phyloP scores from a whole-genome alignment of 352 stramenopile species.

The Globisporangium recalcitrans region DNA sequence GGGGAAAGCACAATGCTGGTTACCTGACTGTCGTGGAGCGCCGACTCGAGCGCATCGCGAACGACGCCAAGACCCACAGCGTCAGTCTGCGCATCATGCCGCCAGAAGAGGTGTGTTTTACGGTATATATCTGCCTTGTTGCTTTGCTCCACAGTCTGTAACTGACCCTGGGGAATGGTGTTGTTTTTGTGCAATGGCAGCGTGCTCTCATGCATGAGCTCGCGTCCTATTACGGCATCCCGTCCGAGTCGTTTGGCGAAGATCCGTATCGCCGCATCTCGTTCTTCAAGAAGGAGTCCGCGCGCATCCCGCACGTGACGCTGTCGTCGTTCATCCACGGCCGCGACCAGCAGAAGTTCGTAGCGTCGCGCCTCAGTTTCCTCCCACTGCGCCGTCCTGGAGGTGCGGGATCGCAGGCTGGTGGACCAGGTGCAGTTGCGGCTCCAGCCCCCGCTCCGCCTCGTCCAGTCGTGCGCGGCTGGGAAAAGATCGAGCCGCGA shows the following conservation, averaged over 20 bases:
- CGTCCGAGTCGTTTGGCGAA: constrained; percentile 74
- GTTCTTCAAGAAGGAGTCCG: constrained; percentile 65
- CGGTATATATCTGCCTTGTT: constrained; percentile 1
- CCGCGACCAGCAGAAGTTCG: constrained; percentile 23
- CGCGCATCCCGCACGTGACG: constrained; percentile 44
- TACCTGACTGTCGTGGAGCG: constrained; percentile 72
- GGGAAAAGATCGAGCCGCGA: constrained; percentile 61
- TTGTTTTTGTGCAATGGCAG: constrained; percentile 17
- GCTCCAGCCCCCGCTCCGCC: constrained; percentile 18
- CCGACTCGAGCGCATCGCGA: constrained; percentile 65
- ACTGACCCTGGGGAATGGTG: background rate
- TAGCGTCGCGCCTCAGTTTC: constrained; percentile 46
- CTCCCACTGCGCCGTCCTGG: constrained; percentile 35
- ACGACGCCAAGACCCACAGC: constrained; percentile 62
- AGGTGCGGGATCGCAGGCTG: constrained; percentile 5
- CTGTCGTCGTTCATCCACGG: constrained; percentile 51
- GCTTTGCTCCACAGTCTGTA: background rate
- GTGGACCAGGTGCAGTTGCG: constrained; percentile 12
- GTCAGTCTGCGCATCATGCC: constrained; percentile 74
- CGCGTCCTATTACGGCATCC: constrained; percentile 53
- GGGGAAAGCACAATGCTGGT: constrained; percentile 64
- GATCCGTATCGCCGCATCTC: constrained; percentile 63
- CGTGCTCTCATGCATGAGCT: constrained; percentile 71
- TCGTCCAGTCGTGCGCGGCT: constrained; percentile 35
- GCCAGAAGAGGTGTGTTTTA: constrained; percentile 34